Evolutionary conservation across 352 stramenopile species (phyloP), one percentile per base, ranked within the genome.

Genomic region (Phytopythium litorale): DNA sequence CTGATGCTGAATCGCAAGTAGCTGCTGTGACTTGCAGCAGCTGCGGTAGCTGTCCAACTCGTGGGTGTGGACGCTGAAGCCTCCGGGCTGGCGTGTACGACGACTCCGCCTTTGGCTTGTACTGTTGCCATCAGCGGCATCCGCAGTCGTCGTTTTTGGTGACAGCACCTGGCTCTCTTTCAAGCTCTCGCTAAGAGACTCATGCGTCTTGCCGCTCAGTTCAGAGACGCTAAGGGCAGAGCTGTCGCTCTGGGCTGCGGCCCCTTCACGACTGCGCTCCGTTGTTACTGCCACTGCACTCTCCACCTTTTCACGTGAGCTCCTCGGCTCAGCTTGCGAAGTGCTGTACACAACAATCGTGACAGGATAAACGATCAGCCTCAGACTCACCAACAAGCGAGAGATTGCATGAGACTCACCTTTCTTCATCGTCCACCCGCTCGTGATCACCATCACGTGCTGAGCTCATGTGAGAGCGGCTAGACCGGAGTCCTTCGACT

Each of bases 1-100:
- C 38, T 93, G 84, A 43, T 93, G 84, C 58, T 91, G 81, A 37
- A 85, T 77, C 25, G 78, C 84, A 51, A 92, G 59, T 28, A 91
- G 62, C 49, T 88, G 74, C 50, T 92, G 81, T 0, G 79, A 77
- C 37, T 80, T 81, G 55, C 81, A 91, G 55, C 81, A 92, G 60
- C 68, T 83, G 42, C 63, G 73, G 23, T 70, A 67, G 40, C 52
- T 79, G 42, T 37, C 62, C 9, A 37, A 16, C 15, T 59, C 54
- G 16, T 33, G 23, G 8, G 23, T 8, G 35, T 59, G 21, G 13
- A 28, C 15, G 28, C 11, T 33, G 1, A 32, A 54, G 25, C 28
- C 28, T 54, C 48, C 3, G 37, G 48, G 7, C 21, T 37, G 21
- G 6, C 23, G 16, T 12, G 21, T 2, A 23, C 28, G 48, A 3